Conservation (phyloP, 306 rosid genomes). For the Cucumis hystrix region DNA sequence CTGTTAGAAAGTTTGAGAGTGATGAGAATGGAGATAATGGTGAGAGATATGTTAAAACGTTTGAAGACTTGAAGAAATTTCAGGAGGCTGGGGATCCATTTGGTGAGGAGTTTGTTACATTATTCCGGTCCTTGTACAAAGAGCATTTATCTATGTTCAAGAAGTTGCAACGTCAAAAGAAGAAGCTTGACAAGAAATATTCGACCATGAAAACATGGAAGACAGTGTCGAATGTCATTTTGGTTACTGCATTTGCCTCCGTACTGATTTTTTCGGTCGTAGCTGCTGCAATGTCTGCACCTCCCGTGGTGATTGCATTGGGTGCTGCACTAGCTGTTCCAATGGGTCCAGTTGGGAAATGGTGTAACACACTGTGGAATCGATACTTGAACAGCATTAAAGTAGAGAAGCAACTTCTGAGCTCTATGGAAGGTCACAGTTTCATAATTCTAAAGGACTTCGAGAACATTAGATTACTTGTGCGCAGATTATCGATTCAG, state of each 20-base stretch:
- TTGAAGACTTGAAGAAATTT: conserved; percentile 49
- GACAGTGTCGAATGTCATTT: conserved; percentile 57
- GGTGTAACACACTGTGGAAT: conserved; percentile 65
- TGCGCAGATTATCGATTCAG: conserved; percentile 33
- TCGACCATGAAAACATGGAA: conserved; percentile 49
- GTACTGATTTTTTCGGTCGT: conserved; percentile 75
- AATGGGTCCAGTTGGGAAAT: conserved; percentile 74
- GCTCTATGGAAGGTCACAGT: conserved; percentile 47
- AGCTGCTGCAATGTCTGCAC: conserved; percentile 78
- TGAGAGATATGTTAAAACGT: conserved; percentile 46
- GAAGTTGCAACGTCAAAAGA: conserved; percentile 39
- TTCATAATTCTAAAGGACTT: conserved; percentile 41
- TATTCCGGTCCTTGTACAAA: conserved; percentile 40
- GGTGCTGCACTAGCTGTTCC: conserved; percentile 70
- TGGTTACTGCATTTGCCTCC: conserved; percentile 55
- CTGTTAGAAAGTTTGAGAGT: conserved; percentile 41
- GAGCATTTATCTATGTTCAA: conserved; percentile 41
- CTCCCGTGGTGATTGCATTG: conserved; percentile 61
- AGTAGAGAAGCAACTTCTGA: conserved; percentile 37
- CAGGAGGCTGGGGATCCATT: conserved; percentile 71
- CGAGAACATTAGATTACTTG: conserved; percentile 33
- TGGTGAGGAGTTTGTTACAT: conserved; percentile 41
- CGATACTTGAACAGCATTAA: conserved; percentile 36
- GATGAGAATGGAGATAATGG: conserved; percentile 34
- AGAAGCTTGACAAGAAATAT: conserved; percentile 67